Evolutionary conservation across 164 flowering plant species (phyloP), one percentile per base, ranked within the genome.

Genomic region (Liriodendron chinense): DNA sequence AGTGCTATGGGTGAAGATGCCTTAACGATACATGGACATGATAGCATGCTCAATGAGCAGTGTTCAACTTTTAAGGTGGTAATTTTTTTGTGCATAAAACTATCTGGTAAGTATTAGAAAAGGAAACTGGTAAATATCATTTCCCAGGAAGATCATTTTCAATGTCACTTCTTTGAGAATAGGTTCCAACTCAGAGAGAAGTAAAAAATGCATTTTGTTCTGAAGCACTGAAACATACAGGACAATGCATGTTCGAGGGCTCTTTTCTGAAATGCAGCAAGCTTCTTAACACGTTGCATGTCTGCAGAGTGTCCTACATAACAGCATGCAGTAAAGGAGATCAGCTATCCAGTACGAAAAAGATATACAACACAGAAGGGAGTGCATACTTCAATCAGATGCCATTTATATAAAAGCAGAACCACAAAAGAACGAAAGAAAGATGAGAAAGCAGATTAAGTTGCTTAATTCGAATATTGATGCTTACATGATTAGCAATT

Each of bases 211-310:
- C n/a, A 34, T 14, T 66, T 25, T 66, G 47, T 4, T 13, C 26
- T 9, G 67, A 64, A 64, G 6, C 23, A n/a, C 26, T 18, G 10
- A 49, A 64, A 21, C 88, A 83, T 85, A 91, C 96, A 91, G 50
- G 88, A 87, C 64, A 91, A 78, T 21, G 96, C 94, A 80, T 90
- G 94, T 8, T 82, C 78, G 22, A 91, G 84, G 70, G 94, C 92
- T 78, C 84, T 89, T 75, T 80, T 88, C 72, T 87, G 90, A 66
- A 89, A 89, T 26, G 87, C 85, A 22, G 88, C 84, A 65, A 89
- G 87, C 47, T 84, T 89, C 70, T 85, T 80, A 47, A 85, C 59
- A 82, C 96, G 81, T 65, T 76, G 77, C 0, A 53, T 78, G 64
- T 84, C 87, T n/a, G 72, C 75, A 80, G 74, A 65, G 25, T 62